Evolutionary conservation across 306 rosid genomes (phyloP), one percentile per base, ranked within the genome.

Genomic region (Spatholobus suberectus): DNA sequence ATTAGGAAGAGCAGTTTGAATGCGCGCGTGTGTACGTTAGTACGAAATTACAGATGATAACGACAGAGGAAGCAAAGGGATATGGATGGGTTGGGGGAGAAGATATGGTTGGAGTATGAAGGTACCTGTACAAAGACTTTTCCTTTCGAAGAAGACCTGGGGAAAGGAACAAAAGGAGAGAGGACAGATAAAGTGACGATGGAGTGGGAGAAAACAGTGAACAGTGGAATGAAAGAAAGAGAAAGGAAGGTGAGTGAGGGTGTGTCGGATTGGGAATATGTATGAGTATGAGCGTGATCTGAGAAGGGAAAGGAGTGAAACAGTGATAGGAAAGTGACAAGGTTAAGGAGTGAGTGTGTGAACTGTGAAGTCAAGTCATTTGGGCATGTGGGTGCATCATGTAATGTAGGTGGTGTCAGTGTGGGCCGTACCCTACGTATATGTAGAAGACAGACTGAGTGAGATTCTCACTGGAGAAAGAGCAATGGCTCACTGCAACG

Each of bases 101-200:
- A 32, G 21, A 14, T 5, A n/a, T n/a, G 26, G 43, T 6, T 63
- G 52, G 24, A 20, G 26, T 13, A 67, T 11, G 2, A 26, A 11
- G 62, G 63, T 40, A 49, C 8, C 18, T 67, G 76, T 21, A 52
- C 10, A 79, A 14, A 15, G 67, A 79, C 44, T 79, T 52, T 14
- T 68, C 58, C 24, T 54, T 68, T 68, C 34, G 69, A 54, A 69
- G 58, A 38, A 63, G 10, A 77, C 63, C 63, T 18, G 82, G 73
- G 81, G 24, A 65, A 77, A 63, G 73, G 35, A 77, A 62, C 32
- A 49, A 65, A 6, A 10, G 51, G 11, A 8, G 2, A n/a, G 29
- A 5, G 34, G 66, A n/a, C n/a, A 8, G 82, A 65, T 15, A 1
- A n/a, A 20, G 32, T 29, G 32, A 29, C n/a, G n/a, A n/a, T n/a